Conservation (phyloP, 208 protist genomes). For the Trichomonas vaginalis region DNA sequence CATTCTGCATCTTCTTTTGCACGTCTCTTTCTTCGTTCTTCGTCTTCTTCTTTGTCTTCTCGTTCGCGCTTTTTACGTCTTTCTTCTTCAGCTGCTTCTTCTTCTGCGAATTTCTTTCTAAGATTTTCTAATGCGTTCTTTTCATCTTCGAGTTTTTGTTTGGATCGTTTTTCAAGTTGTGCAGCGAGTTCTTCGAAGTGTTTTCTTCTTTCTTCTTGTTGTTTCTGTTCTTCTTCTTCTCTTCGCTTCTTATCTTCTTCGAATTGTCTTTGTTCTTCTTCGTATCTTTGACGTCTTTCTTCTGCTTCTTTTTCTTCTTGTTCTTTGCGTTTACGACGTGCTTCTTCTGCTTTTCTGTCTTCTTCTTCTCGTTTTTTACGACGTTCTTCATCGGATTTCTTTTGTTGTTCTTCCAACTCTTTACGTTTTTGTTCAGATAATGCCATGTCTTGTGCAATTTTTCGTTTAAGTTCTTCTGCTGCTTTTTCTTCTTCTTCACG, state of each 20-base stretch:
- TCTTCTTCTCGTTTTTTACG: not conserved
- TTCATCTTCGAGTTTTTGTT: not conserved
- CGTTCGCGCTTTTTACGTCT: not conserved
- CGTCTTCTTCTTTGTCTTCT: not conserved
- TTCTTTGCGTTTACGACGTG: not conserved
- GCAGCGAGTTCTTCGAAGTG: not conserved
- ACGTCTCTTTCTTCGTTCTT: not conserved
- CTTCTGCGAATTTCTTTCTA: not conserved
- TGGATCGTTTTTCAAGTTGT: not conserved
- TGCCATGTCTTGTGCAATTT: not conserved
- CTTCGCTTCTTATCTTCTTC: not conserved
- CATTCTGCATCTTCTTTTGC: not conserved
- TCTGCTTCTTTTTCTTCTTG: not conserved
- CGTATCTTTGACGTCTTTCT: not conserved
- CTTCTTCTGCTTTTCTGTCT: not conserved
- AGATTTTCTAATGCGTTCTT: not conserved
- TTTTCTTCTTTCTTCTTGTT: not conserved
- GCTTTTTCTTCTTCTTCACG: not conserved
- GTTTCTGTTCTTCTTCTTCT: not conserved
- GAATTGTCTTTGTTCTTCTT: not conserved
- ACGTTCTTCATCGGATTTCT: not conserved
- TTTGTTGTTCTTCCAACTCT: not conserved
- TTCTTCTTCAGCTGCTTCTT: not conserved
- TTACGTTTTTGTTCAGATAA: not conserved
- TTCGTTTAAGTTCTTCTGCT: not conserved